Conservation (phyloP, 495 filamentous ascomycete genomes). For the Penicillium cataractarum region DNA sequence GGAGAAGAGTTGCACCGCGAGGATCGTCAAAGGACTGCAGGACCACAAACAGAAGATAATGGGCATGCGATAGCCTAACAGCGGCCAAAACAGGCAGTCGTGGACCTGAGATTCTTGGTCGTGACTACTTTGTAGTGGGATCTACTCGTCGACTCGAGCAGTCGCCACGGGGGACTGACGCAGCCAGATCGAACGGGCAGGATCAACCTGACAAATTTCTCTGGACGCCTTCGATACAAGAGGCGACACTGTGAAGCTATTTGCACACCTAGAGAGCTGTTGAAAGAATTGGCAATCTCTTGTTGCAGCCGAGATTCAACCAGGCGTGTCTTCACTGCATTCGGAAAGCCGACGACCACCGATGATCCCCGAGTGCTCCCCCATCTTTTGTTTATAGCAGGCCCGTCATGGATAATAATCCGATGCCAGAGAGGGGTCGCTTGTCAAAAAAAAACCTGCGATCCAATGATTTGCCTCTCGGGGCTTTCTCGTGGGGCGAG, state of each 20-base stretch:
- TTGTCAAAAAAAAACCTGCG: neutral
- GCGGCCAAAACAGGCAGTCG: constrained; percentile 12
- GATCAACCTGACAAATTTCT: neutral
- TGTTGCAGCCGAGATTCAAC: constrained; percentile 4
- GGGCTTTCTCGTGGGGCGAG: constrained; percentile 12
- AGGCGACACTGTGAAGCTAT: neutral
- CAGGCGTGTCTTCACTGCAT: constrained; percentile 12
- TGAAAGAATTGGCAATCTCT: constrained; percentile 1
- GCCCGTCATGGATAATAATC: constrained; percentile 21
- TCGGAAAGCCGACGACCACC: constrained; percentile 27
- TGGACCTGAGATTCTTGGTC: neutral
- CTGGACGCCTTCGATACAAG: neutral
- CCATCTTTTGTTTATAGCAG: neutral
- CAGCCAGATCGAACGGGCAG: neutral
- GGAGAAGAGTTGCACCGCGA: neutral
- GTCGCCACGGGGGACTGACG: neutral
- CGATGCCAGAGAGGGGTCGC: constrained; percentile 14
- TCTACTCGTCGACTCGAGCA: neutral
- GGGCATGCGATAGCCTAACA: neutral
- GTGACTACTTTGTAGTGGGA: neutral
- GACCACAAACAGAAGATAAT: neutral
- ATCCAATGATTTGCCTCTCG: neutral
- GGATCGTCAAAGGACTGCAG: neutral
- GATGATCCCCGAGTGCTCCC: constrained; percentile 22
- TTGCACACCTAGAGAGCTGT: constrained; percentile 4